A percentile compares a stretch with the other conserved stretches of the same genome.
These are phyloP conservation scores for Alopecurus myosuroides DNA, from an alignment of 176 grass and related monocot species.

Conservation along the genomic window DNA sequence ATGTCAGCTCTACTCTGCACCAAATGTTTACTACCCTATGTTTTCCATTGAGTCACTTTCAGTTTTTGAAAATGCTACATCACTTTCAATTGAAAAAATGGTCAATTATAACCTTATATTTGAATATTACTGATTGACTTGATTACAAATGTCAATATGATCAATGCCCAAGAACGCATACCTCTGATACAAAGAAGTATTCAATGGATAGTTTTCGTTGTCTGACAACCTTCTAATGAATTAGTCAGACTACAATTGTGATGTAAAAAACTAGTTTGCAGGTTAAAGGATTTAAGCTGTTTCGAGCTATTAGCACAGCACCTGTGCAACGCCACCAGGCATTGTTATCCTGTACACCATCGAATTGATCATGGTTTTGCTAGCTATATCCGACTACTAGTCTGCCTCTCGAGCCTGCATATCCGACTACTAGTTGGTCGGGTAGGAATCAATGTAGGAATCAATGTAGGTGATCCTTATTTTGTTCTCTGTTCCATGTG, in stretches of 20 bases:
- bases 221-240: slow-evolving; percentile 13
- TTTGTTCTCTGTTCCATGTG: too few species aligned
- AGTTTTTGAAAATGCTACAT: not conserved
- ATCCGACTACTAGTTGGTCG: too few species aligned
- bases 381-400: too few species aligned
- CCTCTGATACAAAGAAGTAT: not conserved
- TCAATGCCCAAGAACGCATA: not conserved
- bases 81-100: slow-evolving; percentile 8
- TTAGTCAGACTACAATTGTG: not conserved
- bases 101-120: not conserved
- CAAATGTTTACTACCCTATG: not conserved
- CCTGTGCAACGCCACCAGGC: too few species aligned
- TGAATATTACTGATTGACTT: slow-evolving; percentile 15
- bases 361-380: too few species aligned
- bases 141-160: slow-evolving; percentile 5
- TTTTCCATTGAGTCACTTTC: not conserved
- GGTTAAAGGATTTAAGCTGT: too few species aligned
- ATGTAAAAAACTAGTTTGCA: too few species aligned
- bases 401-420: too few species aligned
- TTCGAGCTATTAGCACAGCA: too few species aligned
- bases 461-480: too few species aligned
- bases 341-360: too few species aligned
- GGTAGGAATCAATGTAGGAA: too few species aligned
- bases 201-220: not conserved
- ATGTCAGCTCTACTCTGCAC: not conserved